Evolutionary conservation across 129 eudicot species (phyloP), one percentile per base, ranked within the genome.

Genomic region (Chrysanthemum makinoi): DNA sequence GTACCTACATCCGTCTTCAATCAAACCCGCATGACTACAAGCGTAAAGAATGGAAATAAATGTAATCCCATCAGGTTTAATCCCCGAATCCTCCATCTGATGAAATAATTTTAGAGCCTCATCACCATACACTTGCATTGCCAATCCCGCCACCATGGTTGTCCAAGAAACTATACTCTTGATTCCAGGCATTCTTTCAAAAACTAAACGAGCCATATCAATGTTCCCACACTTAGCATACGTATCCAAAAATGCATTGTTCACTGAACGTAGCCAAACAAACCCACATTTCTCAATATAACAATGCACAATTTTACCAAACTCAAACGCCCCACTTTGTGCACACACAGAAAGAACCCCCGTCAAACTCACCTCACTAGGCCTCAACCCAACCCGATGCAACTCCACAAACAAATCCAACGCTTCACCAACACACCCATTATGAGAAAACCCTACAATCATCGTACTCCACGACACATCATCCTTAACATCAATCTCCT

Each of bases 91-190:
- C 48, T 72, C 82, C 82, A 81, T 81, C 26, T 35, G 47, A 49
- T 81, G 69, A 74, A 81, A 81, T 1, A 77, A 13, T 5, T 70
- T 35, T 59, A 81, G 30, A 28, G 79, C 82, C 48, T 77, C 79
- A 56, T 81, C 73, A 24, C 79, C 82, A 3, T 77, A 63, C 64
- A 82, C 85, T 68, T 81, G 85, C 85, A 81, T 81, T 4, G 85
- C 85, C 65, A 77, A 58, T 63, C 82, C 85, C 17, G 79, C 82
- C 79, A 81, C 78, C 85, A 77, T 81, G 8, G 82, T 77, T 30
- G 85, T 81, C 85, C 85, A 81, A 12, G 85, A 66, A 61, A 81
- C 82, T 46, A 81, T 72, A 22, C 67, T 81, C 73, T 68, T 81
- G 67, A 46, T 48, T 16, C 60, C 79, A 0, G 82, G 76, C 82